Evolutionary conservation across 176 grass and related monocot genomes (phyloP), one percentile per base, ranked within the genome.

Genomic region (Themeda triandra): DNA sequence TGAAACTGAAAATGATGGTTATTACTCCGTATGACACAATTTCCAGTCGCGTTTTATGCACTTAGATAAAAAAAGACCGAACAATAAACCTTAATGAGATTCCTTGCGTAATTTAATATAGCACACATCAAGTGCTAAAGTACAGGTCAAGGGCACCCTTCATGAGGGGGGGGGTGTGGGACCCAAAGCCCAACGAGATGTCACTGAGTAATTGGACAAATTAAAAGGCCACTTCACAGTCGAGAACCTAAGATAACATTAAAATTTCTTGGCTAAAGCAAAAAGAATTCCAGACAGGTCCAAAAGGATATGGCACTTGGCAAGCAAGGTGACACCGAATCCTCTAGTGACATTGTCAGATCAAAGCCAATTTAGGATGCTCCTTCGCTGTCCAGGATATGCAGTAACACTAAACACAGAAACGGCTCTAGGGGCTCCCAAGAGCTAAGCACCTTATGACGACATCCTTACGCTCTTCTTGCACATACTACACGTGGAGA

Each of bases 221-320:
- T n/a, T n/a, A n/a, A 60, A 67, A 48, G 42, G 33, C 35, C 44
- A 73, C 66, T 78, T 78, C 25, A 42, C 60, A 82, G 23, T 54
- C 13, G 17, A 48, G 79, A 63, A 83, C 68, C 74, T 79, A 80
- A 83, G 75, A 90, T 90, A 83, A 87, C 39, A 72, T 90, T 90
- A 83, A 83, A n/a, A 51, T 83, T 63, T 69, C 2, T 74, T 75
- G 8, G 10, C 30, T 62, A 90, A 67, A 74, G 46, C 30, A 41
- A 69, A 75, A 79, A 28, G 18, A 49, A 83, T 69, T 86, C 67
- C 28, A 69, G 80, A 75, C 3, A 49, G 60, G 73, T 80, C 88
- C 88, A 87, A 67, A 86, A 67, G 58, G 6, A 67, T 15, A 39
- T 31, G 84, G 2, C 80, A 83, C 74, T 68, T 87, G 72, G 18